Evolutionary conservation across 83 land plant species (phyloP), one percentile per base, ranked within the genome.

Genomic region (Picea engelmannii): DNA sequence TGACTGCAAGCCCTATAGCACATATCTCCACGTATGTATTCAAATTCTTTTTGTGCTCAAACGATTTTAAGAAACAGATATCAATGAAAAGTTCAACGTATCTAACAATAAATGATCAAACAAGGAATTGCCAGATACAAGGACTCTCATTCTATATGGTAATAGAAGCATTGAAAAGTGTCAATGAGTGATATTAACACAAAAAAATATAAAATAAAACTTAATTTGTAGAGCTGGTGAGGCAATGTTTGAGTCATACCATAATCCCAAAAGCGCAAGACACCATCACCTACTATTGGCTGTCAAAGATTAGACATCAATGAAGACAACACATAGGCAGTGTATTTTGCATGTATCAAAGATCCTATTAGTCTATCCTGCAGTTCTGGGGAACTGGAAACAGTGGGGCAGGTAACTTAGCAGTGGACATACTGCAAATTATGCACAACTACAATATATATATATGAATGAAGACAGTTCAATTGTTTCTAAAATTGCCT

Each of bases 171-270:
- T 55, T 55, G 15, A 12, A 13, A 55, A 55, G 59, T 12, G 59
- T 55, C 59, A 55, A 55, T 55, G 59, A 55, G 16, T 55, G 59
- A 55, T 12, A 12, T 55, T 12, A 55, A 55, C 59, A 3, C 16
- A 13, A 55, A 55, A 44, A 55, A 55, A 55, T 55, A 12, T 12
- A 55, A 13, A 13, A 55, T 12, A 55, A 55, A 55, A 12, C 59
- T 55, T 55, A 55, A 44, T 13, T 74, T 74, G 77, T 23, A 42
- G 55, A 74, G 17, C 11, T 44, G 77, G 11, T 47, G 77, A 42
- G 58, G 49, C 27, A 73, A 21, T 73, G 58, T 21, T 70, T 70
- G 74, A 70, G 59, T 74, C 77, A n/a, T 74, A 47, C 76, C 76
- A 47, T 42, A 73, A 73, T 73, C 40, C 59, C 77, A 49, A 74